These are phyloP conservation scores for Apiospora pterosperma DNA, from an alignment of 2,329 filamentous ascomycete genomes.

Conservation along the genomic window DNA sequence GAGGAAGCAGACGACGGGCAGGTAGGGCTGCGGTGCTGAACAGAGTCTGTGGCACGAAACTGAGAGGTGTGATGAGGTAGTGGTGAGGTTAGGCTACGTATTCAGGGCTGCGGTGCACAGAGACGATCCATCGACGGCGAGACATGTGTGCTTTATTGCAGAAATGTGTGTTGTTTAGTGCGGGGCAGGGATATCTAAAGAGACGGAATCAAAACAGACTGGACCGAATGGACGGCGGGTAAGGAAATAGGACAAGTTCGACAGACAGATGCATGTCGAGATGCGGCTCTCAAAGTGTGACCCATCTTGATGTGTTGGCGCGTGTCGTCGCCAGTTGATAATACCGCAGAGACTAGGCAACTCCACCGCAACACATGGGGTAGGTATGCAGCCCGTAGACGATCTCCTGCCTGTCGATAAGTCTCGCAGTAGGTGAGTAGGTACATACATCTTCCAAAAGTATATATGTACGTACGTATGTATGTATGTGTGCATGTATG, in stretches of 20 bases:
- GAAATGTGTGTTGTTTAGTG: slow-evolving; percentile 43
- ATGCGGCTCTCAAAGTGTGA: slow-evolving; percentile 69
- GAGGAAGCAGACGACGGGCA: slow-evolving; percentile 25
- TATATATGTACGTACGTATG: neutral
- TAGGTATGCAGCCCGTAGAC: slow-evolving; percentile 40
- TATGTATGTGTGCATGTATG: neutral
- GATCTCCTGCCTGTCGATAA: slow-evolving; percentile 44
- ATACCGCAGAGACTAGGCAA: slow-evolving; percentile 60
- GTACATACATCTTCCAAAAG: neutral
- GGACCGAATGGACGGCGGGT: slow-evolving; percentile 21
- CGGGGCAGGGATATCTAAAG: slow-evolving; percentile 45
- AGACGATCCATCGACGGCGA: slow-evolving; percentile 53
- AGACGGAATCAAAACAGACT: slow-evolving; percentile 33
- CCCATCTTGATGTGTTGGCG: slow-evolving; percentile 89
- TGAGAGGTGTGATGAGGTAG: slow-evolving; percentile 33
- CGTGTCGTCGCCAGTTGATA: slow-evolving; percentile 78
- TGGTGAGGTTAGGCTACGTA: slow-evolving; percentile 44
- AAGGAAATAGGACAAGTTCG: slow-evolving; percentile 37
- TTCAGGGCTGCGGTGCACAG: slow-evolving; percentile 45
- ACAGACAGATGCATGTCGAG: slow-evolving; percentile 57
- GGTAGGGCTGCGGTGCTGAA: slow-evolving; percentile 24
- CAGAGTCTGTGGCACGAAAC: slow-evolving; percentile 32
- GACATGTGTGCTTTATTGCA: slow-evolving; percentile 65
- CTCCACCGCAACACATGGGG: slow-evolving; percentile 57
- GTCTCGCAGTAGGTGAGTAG: slow-evolving; percentile 21